Conservation (phyloP, 2,329 filamentous ascomycete species). For the Chrysosporium keratinophilum region DNA sequence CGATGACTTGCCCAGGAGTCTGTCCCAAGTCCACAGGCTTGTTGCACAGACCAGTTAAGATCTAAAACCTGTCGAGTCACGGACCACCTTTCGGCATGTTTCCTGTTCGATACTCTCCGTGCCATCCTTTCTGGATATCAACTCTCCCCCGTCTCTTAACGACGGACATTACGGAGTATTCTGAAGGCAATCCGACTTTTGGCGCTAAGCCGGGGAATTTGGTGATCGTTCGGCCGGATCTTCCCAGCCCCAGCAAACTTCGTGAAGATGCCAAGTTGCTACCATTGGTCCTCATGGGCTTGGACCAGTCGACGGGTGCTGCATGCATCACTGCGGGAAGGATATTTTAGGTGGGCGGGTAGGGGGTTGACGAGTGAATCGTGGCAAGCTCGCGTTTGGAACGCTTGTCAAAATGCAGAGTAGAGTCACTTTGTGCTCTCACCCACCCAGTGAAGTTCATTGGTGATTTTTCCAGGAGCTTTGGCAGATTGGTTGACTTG, state of each 20-base stretch:
- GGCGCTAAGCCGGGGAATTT: not conserved
- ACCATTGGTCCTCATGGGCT: slow-evolving; percentile 2
- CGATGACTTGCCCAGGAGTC: not conserved
- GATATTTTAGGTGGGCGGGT: not conserved
- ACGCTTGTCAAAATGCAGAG: not conserved
- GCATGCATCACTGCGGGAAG: not conserved
- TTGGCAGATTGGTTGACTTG: slow-evolving; percentile 3
- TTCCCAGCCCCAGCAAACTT: not conserved
- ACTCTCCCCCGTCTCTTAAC: too few species aligned
- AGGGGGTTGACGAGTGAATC: not conserved
- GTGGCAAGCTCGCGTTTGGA: slow-evolving; percentile 8
- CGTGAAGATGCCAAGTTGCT: slow-evolving; percentile 1
- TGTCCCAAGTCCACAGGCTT: not conserved
- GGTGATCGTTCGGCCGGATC: slow-evolving; percentile 6
- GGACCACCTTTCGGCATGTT: not conserved
- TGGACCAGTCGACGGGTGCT: not conserved
- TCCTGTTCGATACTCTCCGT: not conserved
- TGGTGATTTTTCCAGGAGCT: not conserved
- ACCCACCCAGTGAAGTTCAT: not conserved
- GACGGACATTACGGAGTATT: not conserved
- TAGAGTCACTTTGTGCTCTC: not conserved
- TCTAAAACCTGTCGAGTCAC: not conserved
- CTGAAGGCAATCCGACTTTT: not conserved
- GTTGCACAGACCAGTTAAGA: slow-evolving; percentile 1
- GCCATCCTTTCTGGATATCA: not conserved